Conservation (phyloP, 2,329 filamentous ascomycete genomes). For the Capronia coronata region DNA sequence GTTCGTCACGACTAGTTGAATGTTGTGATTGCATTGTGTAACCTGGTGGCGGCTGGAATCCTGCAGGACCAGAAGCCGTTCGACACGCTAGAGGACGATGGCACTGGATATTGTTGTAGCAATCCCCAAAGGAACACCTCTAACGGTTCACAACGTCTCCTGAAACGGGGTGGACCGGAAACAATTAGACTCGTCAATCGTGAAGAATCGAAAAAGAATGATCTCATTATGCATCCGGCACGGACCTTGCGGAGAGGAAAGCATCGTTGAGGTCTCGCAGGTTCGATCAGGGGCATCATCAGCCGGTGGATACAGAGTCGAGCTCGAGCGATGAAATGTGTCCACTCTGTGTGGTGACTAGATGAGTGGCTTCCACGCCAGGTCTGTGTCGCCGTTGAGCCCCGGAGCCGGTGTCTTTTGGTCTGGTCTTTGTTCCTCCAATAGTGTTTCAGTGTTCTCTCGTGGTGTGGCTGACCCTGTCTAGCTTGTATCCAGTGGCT, state of each 20-base stretch:
- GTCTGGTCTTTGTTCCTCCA: neutral
- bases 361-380: too few relatives aligned
- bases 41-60: neutral
- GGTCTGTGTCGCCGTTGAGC: neutral
- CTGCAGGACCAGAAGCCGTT: neutral
- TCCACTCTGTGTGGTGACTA: too few relatives aligned
- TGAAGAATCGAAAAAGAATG: neutral
- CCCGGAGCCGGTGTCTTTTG: neutral
- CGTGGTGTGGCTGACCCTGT: neutral
- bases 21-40: neutral
- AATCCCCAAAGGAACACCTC: neutral
- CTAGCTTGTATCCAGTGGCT: neutral
- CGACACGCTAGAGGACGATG: neutral
- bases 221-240: slow-evolving; percentile 19
- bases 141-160: neutral
- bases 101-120: neutral
- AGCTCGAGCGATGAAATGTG: too few relatives aligned
- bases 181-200: neutral
- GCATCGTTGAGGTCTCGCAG: neutral
- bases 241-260: slow-evolving; percentile 8
- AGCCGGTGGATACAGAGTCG: too few relatives aligned
- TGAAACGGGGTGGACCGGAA: neutral
- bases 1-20: slow-evolving; percentile 3
- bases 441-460: neutral
- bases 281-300: too few relatives aligned